Base-by-base conservation (phyloP, 176 grass and related monocot species). In the Rhynchospora pubera region DNA sequence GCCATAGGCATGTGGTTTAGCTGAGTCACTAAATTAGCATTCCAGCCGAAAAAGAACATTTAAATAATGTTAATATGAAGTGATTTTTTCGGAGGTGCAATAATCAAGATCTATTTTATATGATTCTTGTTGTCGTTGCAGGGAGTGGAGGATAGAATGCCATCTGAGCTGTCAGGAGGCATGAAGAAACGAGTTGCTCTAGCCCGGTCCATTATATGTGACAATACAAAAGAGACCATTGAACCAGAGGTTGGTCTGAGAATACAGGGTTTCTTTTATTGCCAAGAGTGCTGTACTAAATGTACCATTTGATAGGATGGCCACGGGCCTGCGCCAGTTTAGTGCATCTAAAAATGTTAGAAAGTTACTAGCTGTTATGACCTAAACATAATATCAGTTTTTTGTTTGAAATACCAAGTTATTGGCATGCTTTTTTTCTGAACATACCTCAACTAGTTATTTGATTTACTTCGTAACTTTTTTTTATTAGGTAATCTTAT, bases 161-260 rank as follows among this genome's bases (percentile, higher is more conserved):
- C 95, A 53, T 94, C 95, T 55, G 95, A 98, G 83, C 85, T 98
- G 53, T 98, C 95, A 48, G 95, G 95, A 62, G 95, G 95, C 78
- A 98, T 98, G 95, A 98, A 98, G 93, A 98, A 98, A 79, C 92
- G 95, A 87, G 95, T 98, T 81, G 95, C 95, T 83, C 90, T 98
- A 86, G 95, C 95, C 26, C 88, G 95, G 53, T 94, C 95, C 7
- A 98, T 98, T 83, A 98, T 98, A 86, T 94, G 79, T 77, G 95
- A 98, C 83, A 81, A 98, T 80, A 91, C 90, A 47, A 94, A 94
- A 85, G 90, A 94, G 72, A 79, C 76, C 59, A 85, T 94, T 58
- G 95, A 93, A 87, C 95, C 95, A 55, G 95, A 98, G 92, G 95
- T 98, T 92, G 67, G 55, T 15, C 55, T 81, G 50, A 76, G 26